Percentiles rank a stretch among this genome's conserved stretches.
Evolutionary conservation across 768 basidiomycete genomes (phyloP).

Genomic region (Suillus variegatus): DNA sequence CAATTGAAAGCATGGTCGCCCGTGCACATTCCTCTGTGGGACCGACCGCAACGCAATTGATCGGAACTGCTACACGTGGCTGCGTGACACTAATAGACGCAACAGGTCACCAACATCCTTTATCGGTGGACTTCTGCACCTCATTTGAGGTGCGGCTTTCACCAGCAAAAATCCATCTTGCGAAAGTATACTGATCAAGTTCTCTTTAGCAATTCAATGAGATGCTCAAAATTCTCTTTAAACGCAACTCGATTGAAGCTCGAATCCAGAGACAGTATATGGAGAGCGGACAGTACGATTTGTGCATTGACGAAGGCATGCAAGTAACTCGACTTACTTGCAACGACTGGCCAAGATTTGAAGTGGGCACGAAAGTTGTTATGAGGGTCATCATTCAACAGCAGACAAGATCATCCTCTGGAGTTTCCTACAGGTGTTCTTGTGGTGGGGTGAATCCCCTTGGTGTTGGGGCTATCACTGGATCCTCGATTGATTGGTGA

Average conservation of each 20-base stretch:
- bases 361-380: constrained; percentile 26
- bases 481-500: constrained; percentile 27
- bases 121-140: constrained; percentile 23
- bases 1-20: neutral
- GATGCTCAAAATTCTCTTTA: constrained; percentile 12
- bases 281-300: constrained; percentile 24
- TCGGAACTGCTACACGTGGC: neutral
- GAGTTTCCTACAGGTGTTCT: neutral
- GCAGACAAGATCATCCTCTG: neutral
- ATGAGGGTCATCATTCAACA: constrained; percentile 15
- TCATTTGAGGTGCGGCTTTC: constrained; percentile 24
- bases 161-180: neutral
- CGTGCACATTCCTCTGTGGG: neutral
- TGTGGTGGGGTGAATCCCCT: constrained; percentile 22
- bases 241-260: constrained; percentile 19
- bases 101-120: constrained; percentile 19
- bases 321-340: neutral
- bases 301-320: constrained; percentile 7
- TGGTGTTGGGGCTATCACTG: constrained; percentile 13
- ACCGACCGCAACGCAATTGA: neutral
- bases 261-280: constrained; percentile 18
- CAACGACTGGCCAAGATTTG: constrained; percentile 12
- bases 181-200: neutral
- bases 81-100: neutral
- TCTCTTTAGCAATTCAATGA: constrained; percentile 11